Percentiles rank a stretch among this genome's conserved stretches.
Evolutionary conservation across 1,284 basidiomycete species (phyloP).

Genomic region (Boletus semigastroideus): DNA sequence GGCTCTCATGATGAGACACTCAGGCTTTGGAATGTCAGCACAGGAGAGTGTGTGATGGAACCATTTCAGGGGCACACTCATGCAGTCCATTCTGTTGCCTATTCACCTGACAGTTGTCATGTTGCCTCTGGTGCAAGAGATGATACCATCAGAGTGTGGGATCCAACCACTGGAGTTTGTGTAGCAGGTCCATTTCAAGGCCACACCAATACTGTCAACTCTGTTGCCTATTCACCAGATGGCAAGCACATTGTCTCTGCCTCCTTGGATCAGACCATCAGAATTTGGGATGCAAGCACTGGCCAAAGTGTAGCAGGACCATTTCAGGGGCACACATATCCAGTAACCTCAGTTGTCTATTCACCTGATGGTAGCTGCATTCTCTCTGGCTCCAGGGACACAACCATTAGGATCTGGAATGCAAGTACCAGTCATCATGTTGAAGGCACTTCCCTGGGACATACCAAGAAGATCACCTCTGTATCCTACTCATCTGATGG

Average conservation of each 20-base stretch:
- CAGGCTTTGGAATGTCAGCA: slow-evolving; percentile 15
- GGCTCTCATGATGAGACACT: slow-evolving; percentile 9
- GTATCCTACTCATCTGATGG: slow-evolving; percentile 1
- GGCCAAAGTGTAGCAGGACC: slow-evolving; percentile 10
- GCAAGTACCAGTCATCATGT: slow-evolving; percentile 1
- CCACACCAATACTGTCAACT: background rate
- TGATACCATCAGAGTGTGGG: too few relatives aligned
- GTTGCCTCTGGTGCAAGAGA: background rate
- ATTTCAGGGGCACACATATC: slow-evolving; percentile 1
- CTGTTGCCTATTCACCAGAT: slow-evolving; percentile 19
- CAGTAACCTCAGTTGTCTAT: slow-evolving; percentile 15
- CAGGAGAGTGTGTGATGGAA: slow-evolving; percentile 9
- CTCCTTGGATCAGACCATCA: slow-evolving; percentile 10
- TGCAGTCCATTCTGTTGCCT: background rate
- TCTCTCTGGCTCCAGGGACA: slow-evolving; percentile 18
- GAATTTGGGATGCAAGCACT: slow-evolving; percentile 14
- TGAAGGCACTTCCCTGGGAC: background rate
- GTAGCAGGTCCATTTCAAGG: background rate
- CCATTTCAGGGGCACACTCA: slow-evolving; percentile 2
- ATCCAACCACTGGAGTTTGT: too few relatives aligned
- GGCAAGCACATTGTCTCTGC: slow-evolving; percentile 7
- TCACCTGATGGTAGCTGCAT: slow-evolving; percentile 18
- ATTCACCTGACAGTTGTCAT: background rate
- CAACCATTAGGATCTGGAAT: slow-evolving; percentile 17
- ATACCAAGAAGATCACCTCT: background rate